These are phyloP conservation scores for Microthyrium microscopicum DNA, from an alignment of 2,329 filamentous ascomycete species.

Conservation along the genomic window DNA sequence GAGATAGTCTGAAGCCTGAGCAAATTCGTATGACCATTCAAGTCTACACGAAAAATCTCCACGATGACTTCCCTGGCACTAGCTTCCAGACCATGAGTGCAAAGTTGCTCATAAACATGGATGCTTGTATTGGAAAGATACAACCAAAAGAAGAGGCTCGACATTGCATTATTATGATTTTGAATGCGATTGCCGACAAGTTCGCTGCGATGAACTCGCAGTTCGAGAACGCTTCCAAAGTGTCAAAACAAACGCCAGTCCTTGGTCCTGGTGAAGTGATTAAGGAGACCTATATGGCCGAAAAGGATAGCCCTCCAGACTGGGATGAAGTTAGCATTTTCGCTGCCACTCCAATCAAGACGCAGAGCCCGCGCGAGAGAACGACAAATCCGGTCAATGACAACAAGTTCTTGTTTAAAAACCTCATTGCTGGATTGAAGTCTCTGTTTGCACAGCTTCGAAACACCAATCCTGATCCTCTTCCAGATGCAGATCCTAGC, in stretches of 20 bases:
- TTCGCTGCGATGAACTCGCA: conserved; percentile 97
- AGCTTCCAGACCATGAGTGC: conserved; percentile 99
- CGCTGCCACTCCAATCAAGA: conserved; percentile 88
- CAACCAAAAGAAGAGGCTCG: conserved; percentile 86
- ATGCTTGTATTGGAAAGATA: conserved; percentile 89
- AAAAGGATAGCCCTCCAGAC: conserved; percentile 64
- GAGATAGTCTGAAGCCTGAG: conserved; percentile 70
- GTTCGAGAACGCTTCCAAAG: conserved; percentile 85
- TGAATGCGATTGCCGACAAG: conserved; percentile 96
- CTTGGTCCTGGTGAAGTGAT: conserved; percentile 37
- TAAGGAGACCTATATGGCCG: conserved; percentile 68
- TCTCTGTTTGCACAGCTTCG: conserved; percentile 92
- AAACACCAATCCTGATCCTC: conserved; percentile 62
- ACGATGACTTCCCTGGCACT: conserved; percentile 90
- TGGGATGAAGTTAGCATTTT: conserved; percentile 99
- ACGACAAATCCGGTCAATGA: conserved; percentile 82
- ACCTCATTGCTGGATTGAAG: conserved; percentile 86
- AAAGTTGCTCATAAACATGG: conserved; percentile 92
- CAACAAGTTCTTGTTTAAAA: conserved; percentile 97
- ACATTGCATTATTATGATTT: conserved; percentile 89
- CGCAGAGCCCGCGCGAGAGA: conserved; percentile 75
- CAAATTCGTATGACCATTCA: conserved; percentile 93
- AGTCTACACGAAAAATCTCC: conserved; percentile 90
- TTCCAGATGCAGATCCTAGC: conserved; percentile 47
- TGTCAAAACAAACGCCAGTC: conserved; percentile 44